Evolutionary conservation across 495 filamentous ascomycete species (phyloP).

Genomic region (Penicillium waksmanii): DNA sequence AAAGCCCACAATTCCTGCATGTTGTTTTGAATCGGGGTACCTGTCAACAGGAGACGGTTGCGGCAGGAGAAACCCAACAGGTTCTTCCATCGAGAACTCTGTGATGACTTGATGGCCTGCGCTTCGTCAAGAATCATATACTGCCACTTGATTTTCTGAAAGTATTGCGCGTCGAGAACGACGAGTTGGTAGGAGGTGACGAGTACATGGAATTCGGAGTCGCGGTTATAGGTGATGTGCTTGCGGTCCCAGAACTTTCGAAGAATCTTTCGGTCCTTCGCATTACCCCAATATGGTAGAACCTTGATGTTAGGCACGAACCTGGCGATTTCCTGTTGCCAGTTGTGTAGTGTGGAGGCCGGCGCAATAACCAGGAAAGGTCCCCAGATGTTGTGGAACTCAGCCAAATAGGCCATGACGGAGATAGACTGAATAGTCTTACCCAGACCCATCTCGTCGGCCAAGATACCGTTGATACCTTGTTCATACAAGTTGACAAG

Average conservation of each 20-base stretch:
- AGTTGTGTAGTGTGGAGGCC: conserved; percentile 96
- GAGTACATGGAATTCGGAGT: conserved; percentile 92
- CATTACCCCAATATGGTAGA: conserved; percentile 94
- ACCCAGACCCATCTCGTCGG: conserved; percentile 99
- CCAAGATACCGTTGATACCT: conserved; percentile 98
- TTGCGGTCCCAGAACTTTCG: conserved; percentile 99
- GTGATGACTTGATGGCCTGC: conserved; percentile 97
- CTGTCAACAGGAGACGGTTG: conserved; percentile 91
- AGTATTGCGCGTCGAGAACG: conserved; percentile 92
- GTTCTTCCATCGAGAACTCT: conserved; percentile 95
- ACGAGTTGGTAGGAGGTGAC: conserved; percentile 98
- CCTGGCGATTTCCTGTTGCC: conserved; percentile 95
- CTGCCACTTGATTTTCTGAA: conserved; percentile 96
- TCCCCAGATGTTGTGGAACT: conserved; percentile 97
- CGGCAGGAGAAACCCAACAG: conserved; percentile 92
- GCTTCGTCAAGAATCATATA: conserved; percentile 97
- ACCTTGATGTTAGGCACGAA: conserved; percentile 96
- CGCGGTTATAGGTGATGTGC: conserved; percentile 90
- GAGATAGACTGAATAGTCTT: conserved; percentile 99
- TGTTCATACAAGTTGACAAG: conserved; percentile 98
- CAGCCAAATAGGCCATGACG: conserved; percentile 98
- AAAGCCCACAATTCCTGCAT: conserved; percentile 99
- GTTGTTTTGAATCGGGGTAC: conserved; percentile 99
- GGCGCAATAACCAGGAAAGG: conserved; percentile 97
- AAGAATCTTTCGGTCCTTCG: conserved; percentile 91